Evolutionary conservation across 208 protist species (phyloP).

Genomic region (Crithidia bombi): DNA sequence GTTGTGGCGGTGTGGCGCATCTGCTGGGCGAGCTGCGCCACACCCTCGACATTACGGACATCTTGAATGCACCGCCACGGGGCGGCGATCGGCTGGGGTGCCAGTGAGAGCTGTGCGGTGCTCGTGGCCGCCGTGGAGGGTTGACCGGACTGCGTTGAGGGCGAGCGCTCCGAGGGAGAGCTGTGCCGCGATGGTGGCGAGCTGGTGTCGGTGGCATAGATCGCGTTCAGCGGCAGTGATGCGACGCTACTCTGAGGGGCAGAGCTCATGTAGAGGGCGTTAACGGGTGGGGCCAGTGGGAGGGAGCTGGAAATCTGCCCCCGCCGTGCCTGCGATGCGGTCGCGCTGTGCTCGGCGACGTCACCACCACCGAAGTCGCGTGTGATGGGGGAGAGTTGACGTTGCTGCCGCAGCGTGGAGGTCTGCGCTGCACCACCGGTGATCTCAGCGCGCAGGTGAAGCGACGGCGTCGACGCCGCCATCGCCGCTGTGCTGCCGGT

Average conservation of each 20-base stretch:
- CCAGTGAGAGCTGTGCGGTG: constrained; percentile 12
- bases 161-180: constrained; percentile 8
- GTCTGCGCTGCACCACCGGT: background rate
- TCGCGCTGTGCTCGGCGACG: constrained; percentile 10
- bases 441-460: background rate
- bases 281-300: constrained; percentile 1
- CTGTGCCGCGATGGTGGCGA: background rate
- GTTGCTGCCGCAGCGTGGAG: background rate
- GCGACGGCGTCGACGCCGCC: background rate
- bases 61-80: constrained; percentile 29
- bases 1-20: constrained; percentile 1
- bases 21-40: constrained; percentile 21
- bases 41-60: constrained; percentile 20
- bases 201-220: background rate
- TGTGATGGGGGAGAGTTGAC: constrained; percentile 1
- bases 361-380: background rate
- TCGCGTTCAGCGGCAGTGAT: constrained; percentile 1
- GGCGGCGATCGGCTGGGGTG: background rate
- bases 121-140: background rate
- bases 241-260: background rate
- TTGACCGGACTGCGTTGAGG: background rate
- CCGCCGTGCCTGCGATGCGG: background rate
- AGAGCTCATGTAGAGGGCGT: background rate
- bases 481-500: background rate
- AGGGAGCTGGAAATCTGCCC: constrained; percentile 12